Base-by-base conservation (phyloP, 108 stramenopile species). In the Skeletonema grethae region DNA sequence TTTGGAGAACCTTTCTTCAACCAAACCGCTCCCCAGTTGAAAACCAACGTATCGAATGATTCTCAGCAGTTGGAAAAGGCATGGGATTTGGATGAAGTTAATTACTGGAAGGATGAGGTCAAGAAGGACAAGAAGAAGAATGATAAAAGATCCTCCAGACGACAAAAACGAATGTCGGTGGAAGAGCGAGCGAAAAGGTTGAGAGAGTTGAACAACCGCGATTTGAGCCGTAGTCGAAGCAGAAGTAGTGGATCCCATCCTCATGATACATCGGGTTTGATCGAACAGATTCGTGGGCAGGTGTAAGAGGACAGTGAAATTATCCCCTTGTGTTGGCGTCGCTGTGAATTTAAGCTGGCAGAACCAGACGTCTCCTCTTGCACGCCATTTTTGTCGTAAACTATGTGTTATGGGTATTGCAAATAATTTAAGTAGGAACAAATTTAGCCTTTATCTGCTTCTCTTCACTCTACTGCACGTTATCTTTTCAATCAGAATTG, bases 161-260 rank as follows among this genome's bases (percentile, higher is more conserved):
- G 64, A 3, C 31, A n/a, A 32, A 29, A 30, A 13, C 61, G 72
- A 28, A 58, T 65, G 13, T 58, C 65, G 25, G 63, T 73, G 29
- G 72, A 80, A 56, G 79, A 80, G 15, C 66, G 79, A n/a, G 79
- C 72, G 0, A 57, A 62, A 34, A 69, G 57, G 45, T 60, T 80
- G 72, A 68, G 79, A 35, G 79, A 80, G 63, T 50, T 80, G 32
- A 34, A 34, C 32, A 34, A 34, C 32, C 1, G 79, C 28, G 79
- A 80, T 57, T 50, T 80, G 63, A 80, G 79, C 69, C 62, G 79
- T 30, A 73, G 72, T 60, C 36, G 78, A 32, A 72, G 70, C 13
- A 69, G 79, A 48, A 80, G 79, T 43, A 72, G 73, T 61, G 68
- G 72, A 28, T 73, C 67, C 22, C 50, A 53, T 9, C 50, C 50